phyloP scores from a whole-genome alignment of 2,329 filamentous ascomycete species.

The Elsinoe batatas region DNA sequence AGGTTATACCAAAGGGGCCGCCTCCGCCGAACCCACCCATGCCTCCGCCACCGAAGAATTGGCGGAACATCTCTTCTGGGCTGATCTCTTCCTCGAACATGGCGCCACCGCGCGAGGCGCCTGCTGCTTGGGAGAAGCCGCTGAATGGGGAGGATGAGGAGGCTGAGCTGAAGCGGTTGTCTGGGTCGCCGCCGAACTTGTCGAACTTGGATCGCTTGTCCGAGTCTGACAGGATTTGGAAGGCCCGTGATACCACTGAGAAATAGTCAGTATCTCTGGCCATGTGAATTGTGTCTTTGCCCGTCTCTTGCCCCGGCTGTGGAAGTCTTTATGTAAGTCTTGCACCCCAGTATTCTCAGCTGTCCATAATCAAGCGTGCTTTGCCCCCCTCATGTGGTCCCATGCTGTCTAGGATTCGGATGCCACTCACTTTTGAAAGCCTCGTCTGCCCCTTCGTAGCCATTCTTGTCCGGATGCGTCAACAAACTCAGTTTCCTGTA shows the following conservation, averaged over 20 bases:
- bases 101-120: constrained; percentile 34
- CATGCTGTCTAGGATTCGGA: too few relatives aligned
- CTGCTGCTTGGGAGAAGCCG: constrained; percentile 42
- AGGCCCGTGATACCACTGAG: constrained; percentile 77
- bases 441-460: constrained; percentile 87
- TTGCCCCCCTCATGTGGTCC: too few relatives aligned
- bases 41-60: constrained; percentile 76
- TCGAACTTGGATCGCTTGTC: constrained; percentile 89
- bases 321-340: background rate
- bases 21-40: constrained; percentile 59
- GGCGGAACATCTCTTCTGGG: constrained; percentile 91
- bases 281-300: background rate
- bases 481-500: constrained; percentile 89
- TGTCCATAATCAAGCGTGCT: too few relatives aligned
- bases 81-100: constrained; percentile 89
- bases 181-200: constrained; percentile 81
- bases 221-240: constrained; percentile 83
- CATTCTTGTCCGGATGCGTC: constrained; percentile 98
- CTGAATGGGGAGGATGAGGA: constrained; percentile 54
- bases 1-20: constrained; percentile 26
- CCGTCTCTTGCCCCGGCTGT: background rate
- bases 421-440: constrained; percentile 74
- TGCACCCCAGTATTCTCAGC: too few relatives aligned
- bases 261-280: background rate
- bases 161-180: constrained; percentile 63